Conservation (phyloP, 805 yeast species). For the Candida morakotiae region DNA sequence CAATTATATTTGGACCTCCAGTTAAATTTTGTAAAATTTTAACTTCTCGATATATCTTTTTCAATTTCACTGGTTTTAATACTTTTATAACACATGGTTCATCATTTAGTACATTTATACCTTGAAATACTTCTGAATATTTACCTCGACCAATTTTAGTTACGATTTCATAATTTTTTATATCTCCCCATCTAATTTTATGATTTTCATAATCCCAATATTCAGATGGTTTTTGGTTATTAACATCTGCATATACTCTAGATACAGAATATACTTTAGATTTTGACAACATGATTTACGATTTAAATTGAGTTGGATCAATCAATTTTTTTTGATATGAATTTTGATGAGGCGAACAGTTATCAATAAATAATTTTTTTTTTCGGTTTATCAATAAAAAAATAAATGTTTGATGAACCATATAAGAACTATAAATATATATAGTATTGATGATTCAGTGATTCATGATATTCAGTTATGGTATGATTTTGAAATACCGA, state of each 20-base stretch:
- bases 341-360: constrained; percentile 2
- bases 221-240: constrained; percentile 58
- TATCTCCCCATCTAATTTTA: constrained; percentile 39
- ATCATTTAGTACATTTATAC: constrained; percentile 62
- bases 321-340: constrained; percentile 2
- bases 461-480: constrained; percentile 21
- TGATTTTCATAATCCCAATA: constrained; percentile 85
- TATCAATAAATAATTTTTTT: constrained; percentile 1
- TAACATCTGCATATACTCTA: constrained; percentile 72
- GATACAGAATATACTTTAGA: constrained; percentile 27
- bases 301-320: no score
- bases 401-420: not conserved
- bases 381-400: not conserved
- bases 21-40: constrained; percentile 81
- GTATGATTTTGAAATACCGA: constrained; percentile 7
- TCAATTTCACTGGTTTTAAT: constrained; percentile 86
- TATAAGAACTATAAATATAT: not conserved
- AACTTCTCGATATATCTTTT: constrained; percentile 87
- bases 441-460: not conserved
- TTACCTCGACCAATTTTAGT: constrained; percentile 88
- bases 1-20: constrained; percentile 80
- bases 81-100: constrained; percentile 78
- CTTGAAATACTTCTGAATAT: constrained; percentile 92
- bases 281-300: constrained; percentile 20
- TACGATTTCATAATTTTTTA: constrained; percentile 65